These are phyloP conservation scores for Cyphellophora europaea DNA, from an alignment of 2,329 filamentous ascomycete species.

Conservation along the genomic window DNA sequence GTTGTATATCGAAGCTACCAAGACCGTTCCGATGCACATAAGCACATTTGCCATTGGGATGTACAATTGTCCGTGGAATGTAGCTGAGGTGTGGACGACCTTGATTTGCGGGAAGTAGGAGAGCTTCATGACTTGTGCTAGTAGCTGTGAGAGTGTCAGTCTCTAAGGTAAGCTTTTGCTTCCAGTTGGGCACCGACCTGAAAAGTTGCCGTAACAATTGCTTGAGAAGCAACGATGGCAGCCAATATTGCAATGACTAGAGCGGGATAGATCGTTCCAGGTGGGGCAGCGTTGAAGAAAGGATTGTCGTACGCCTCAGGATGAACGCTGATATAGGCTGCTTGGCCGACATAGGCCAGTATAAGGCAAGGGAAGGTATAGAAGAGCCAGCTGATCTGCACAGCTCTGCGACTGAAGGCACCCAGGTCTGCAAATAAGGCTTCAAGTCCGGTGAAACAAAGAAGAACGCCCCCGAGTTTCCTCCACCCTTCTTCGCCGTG, in stretches of 20 bases:
- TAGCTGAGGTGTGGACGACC: conserved; percentile 59
- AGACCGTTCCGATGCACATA: conserved; percentile 64
- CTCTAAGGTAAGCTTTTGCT: neutral
- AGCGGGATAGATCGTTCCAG: conserved; percentile 58
- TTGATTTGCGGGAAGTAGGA: conserved; percentile 70
- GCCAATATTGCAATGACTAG: conserved; percentile 61
- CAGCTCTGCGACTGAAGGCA: conserved; percentile 59
- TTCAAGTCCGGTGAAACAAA: conserved; percentile 71
- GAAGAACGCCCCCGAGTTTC: conserved; percentile 52
- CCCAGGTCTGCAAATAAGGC: conserved; percentile 70
- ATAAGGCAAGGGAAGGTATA: conserved; percentile 59
- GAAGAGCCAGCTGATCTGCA: conserved; percentile 64
- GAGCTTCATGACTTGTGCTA: conserved; percentile 64
- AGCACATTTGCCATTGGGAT: conserved; percentile 70
- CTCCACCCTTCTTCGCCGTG: conserved; percentile 43
- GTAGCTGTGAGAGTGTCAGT: conserved; percentile 26
- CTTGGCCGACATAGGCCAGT: conserved; percentile 59
- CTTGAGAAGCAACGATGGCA: conserved; percentile 67
- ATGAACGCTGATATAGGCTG: conserved; percentile 56
- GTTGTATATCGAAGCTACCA: conserved; percentile 65
- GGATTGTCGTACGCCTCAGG: conserved; percentile 59
- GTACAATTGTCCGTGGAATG: conserved; percentile 67
- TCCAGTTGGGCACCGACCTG: conserved; percentile 37
- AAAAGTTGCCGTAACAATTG: conserved; percentile 68
- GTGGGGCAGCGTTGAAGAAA: conserved; percentile 62